Conservation (phyloP, 2,329 filamentous ascomycete species). For the Herpotrichia juniperi region DNA sequence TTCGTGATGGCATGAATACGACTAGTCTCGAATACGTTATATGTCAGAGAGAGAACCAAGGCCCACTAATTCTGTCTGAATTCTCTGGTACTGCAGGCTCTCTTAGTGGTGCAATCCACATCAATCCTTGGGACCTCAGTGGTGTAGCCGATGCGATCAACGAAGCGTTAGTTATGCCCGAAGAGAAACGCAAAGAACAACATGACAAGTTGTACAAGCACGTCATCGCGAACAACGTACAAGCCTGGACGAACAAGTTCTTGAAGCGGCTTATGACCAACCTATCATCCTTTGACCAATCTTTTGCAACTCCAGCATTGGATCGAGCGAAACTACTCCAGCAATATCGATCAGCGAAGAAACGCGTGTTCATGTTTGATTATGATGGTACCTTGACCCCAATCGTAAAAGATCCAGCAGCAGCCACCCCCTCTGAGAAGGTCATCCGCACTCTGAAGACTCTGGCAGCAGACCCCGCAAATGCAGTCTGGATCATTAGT, state of each 20-base stretch:
- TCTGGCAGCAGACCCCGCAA: conserved; percentile 78
- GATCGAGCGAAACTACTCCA: conserved; percentile 75
- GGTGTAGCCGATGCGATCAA: conserved; percentile 86
- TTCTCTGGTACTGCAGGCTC: conserved; percentile 94
- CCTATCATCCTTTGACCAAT: conserved; percentile 75
- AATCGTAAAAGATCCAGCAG: conserved; percentile 89
- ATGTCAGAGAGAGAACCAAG: conserved; percentile 84
- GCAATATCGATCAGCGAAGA: conserved; percentile 75
- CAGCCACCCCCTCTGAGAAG: conserved; percentile 84
- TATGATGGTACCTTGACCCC: conserved; percentile 96
- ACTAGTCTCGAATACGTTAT: conserved; percentile 94
- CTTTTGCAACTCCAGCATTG: conserved; percentile 78
- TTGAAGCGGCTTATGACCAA: conserved; percentile 80
- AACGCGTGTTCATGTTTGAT: conserved; percentile 96
- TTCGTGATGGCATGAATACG: conserved; percentile 97
- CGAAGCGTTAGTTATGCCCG: conserved; percentile 76
- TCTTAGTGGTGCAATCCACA: conserved; percentile 85
- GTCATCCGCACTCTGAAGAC: conserved; percentile 80
- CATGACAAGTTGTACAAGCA: conserved; percentile 80
- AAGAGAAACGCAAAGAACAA: conserved; percentile 68
- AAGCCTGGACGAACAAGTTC: conserved; percentile 83
- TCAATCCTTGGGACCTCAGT: conserved; percentile 92
- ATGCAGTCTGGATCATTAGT: conserved; percentile 98
- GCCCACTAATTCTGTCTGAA: conserved; percentile 91
- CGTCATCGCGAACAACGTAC: conserved; percentile 84